phyloP scores from a whole-genome alignment of 257 asterid species.

The Schizonepeta tenuifolia region DNA sequence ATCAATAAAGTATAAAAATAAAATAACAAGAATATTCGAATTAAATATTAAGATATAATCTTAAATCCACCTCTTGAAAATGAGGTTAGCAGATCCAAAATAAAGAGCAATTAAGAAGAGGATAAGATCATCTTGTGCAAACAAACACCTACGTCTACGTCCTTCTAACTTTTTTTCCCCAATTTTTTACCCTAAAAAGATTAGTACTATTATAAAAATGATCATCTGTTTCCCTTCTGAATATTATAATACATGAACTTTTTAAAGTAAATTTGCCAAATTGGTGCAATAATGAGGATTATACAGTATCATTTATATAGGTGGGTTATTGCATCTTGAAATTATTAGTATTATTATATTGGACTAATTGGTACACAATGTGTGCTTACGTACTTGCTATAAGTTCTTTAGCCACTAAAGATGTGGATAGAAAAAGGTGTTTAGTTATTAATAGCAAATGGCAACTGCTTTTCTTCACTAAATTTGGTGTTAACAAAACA shows the following conservation, averaged over 20 bases:
- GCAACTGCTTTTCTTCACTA: conserved; percentile 39
- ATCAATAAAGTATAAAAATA: too few relatives aligned
- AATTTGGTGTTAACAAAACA: conserved; percentile 45
- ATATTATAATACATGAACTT: conserved; percentile 15
- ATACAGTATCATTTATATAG: conserved; percentile 23
- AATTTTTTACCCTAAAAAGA: conserved; percentile 4
- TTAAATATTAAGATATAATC: not conserved
- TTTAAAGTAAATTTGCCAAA: conserved; percentile 34
- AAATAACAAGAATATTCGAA: not conserved
- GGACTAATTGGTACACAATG: conserved; percentile 40
- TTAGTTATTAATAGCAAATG: conserved; percentile 43
- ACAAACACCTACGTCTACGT: conserved; percentile 9
- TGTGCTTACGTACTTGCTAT: conserved; percentile 50
- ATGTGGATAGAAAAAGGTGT: conserved; percentile 43
- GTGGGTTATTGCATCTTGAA: conserved; percentile 43
- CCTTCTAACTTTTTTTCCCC: conserved; percentile 22
- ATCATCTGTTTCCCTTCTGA: conserved; percentile 12
- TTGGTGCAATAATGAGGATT: conserved; percentile 43
- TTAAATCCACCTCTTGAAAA: not conserved
- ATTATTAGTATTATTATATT: conserved; percentile 37
- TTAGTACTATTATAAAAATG: not conserved
- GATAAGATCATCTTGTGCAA: conserved; percentile 31
- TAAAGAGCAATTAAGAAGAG: conserved; percentile 14
- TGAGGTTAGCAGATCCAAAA: conserved; percentile 7
- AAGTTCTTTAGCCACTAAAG: conserved; percentile 42